Evolutionary conservation across 2,329 filamentous ascomycete species (phyloP), one percentile per base, ranked within the genome.

Genomic region (Colletotrichum sp.): DNA sequence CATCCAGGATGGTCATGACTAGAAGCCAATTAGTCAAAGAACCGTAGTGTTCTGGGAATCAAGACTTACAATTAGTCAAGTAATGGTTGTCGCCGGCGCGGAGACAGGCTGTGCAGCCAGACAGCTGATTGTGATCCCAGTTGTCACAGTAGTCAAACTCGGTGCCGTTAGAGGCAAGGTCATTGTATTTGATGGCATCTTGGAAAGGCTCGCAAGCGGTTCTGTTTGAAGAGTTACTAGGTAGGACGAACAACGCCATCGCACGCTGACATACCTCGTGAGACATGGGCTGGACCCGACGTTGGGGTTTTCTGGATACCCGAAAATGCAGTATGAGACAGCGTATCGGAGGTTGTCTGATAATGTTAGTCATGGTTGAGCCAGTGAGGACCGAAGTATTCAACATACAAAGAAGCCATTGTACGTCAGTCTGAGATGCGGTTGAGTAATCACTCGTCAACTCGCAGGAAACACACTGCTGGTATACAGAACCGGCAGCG

Each of bases 311-410:
- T 85, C 82, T 0, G 88, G 88, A 8, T 83, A 81, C 3, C 89
- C 89, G 75, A 87, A 93, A 1, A 93, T 79, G 79, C 92, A 93
- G 79, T 88, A 88, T 3, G 89, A 89, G 3, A 89, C 78, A 8
- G 90, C 86, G 79, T 88, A 92, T 80, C 92, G 87, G 68, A 92
- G 78, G 78, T 93, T 93, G 78, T 92, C 91, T 92, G 52, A 6
- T 34, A 34, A 15, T 7, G 34, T 78, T 9, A 77, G 68, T 26
- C n/a, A 8, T 6, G 21, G 16, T 34, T 10, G 10, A 12, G 18
- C 6, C 7, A 6, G n/a, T n/a, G 5, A n/a, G 39, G 39, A 12
- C 9, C 39, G 9, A 44, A 10, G 12, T 26, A 18, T 2, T 24
- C 24, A 18, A 86, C 90, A 79, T 83, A 93, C 91, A 93, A 18